Conservation (phyloP, 139 green algal species). For the Tetraselmis chui region DNA sequence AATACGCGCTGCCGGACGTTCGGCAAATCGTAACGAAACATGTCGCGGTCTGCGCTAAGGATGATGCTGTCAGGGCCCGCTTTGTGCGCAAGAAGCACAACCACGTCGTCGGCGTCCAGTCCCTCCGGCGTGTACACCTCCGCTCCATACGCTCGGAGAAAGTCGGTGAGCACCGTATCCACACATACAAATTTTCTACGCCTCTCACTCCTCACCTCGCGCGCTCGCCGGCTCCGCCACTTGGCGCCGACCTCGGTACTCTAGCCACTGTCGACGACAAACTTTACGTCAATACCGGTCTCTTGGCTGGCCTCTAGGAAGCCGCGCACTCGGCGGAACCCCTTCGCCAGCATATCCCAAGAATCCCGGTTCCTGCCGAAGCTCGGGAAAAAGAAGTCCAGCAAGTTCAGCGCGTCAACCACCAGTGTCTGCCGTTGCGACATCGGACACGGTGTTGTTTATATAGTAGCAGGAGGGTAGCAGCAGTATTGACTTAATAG, state of each 20-base stretch:
- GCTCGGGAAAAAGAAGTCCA: neutral
- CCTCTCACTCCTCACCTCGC: neutral
- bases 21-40: neutral
- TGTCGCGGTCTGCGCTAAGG: neutral
- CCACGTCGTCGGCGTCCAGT: neutral
- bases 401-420: neutral
- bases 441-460: no score
- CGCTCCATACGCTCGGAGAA: neutral
- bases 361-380: neutral
- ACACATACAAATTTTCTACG: neutral
- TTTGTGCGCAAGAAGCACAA: neutral
- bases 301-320: neutral
- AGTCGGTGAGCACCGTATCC: neutral
- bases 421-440: neutral
- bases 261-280: neutral
- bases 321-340: neutral
- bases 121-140: neutral
- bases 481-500: no score
- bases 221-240: neutral
- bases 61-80: neutral
- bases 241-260: neutral
- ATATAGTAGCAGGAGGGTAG: no score
- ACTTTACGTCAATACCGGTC: neutral
- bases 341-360: neutral
- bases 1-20: neutral